These are phyloP conservation scores for Schwanniomyces etchellsii DNA, from an alignment of 1,139 yeast species.

Conservation along the genomic window DNA sequence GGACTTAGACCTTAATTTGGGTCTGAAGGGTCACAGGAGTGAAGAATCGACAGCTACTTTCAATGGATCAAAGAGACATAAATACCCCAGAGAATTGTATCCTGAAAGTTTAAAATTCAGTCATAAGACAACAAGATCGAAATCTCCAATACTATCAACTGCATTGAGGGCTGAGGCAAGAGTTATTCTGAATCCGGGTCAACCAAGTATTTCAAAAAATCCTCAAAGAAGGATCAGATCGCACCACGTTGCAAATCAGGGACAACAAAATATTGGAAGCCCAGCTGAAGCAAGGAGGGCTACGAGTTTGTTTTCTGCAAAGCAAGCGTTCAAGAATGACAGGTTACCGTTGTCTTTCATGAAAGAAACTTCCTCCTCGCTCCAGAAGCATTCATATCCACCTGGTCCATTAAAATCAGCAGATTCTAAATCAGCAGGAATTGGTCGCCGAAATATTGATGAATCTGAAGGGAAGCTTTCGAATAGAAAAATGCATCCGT, in stretches of 20 bases:
- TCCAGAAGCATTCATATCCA: constrained; percentile 13
- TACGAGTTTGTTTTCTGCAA: not conserved
- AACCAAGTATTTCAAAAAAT: too few relatives aligned
- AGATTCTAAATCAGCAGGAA: not conserved
- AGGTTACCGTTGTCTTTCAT: constrained; percentile 15
- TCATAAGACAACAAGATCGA: constrained; percentile 6
- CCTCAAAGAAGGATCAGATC: too few relatives aligned
- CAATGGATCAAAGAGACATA: too few relatives aligned
- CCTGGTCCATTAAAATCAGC: not conserved
- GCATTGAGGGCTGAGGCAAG: constrained; percentile 17
- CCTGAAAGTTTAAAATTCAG: not conserved
- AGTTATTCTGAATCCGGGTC: constrained; percentile 2
- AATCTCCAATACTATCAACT: constrained; percentile 13
- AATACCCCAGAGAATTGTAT: not conserved
- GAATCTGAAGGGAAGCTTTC: not conserved
- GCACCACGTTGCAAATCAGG: too few relatives aligned
- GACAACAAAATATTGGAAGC: too few relatives aligned
- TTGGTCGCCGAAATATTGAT: not conserved
- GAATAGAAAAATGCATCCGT: too few relatives aligned
- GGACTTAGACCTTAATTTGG: constrained; percentile 16
- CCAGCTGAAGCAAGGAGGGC: too few relatives aligned
- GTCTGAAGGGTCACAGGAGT: constrained; percentile 9
- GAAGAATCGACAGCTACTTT: not conserved
- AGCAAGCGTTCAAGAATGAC: not conserved
- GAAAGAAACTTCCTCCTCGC: constrained; percentile 33